Percentiles rank a stretch among this genome's conserved stretches.
These are phyloP conservation scores for Picocystis sp. DNA, from an alignment of 163 green algal genomes.

Conservation along the genomic window DNA sequence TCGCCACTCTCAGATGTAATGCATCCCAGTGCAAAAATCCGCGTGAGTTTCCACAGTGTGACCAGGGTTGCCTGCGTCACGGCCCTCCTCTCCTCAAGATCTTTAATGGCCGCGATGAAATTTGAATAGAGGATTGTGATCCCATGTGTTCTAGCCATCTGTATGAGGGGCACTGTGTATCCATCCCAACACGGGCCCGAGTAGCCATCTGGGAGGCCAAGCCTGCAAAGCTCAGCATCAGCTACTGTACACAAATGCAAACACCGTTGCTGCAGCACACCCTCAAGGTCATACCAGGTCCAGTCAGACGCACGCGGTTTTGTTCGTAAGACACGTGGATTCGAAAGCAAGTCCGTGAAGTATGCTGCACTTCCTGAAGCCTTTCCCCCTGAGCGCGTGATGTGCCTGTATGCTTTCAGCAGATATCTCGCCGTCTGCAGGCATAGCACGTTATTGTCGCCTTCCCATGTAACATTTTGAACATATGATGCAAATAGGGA, in stretches of 20 bases:
- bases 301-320: constrained; percentile 1
- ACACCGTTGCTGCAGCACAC: constrained; percentile 22
- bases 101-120: too few relatives aligned
- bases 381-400: constrained; percentile 14
- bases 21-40: too few relatives aligned
- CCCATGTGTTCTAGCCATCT: too few relatives aligned
- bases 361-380: constrained; percentile 27
- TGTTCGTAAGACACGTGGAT: constrained; percentile 13
- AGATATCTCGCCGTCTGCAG: constrained; percentile 50
- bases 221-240: constrained; percentile 8
- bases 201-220: constrained; percentile 27
- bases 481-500: constrained; percentile 64
- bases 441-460: constrained; percentile 70
- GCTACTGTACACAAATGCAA: constrained; percentile 14
- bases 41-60: background rate
- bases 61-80: background rate
- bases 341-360: constrained; percentile 13
- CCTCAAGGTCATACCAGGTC: constrained; percentile 17
- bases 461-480: constrained; percentile 85
- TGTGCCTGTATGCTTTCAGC: constrained; percentile 38
- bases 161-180: constrained; percentile 24
- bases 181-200: constrained; percentile 27
- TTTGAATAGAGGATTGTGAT: too few relatives aligned
- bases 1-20: too few relatives aligned
- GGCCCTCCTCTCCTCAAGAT: constrained; percentile 22